Percentiles rank a stretch among this genome's conserved stretches.
phyloP scores from a whole-genome alignment of 2,329 filamentous ascomycete species.

The Gaeumannomyces sp. region DNA sequence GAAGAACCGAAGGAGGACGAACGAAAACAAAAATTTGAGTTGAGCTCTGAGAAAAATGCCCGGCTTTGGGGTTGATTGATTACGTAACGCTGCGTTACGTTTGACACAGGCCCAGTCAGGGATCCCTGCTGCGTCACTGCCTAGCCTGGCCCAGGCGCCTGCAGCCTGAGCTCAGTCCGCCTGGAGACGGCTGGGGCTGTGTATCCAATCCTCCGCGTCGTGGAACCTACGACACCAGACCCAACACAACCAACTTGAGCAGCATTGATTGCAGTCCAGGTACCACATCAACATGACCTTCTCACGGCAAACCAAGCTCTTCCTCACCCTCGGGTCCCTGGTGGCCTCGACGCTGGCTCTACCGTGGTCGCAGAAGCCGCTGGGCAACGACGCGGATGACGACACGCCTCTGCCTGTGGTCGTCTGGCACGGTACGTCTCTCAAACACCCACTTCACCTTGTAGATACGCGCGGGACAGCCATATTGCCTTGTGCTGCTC shows the following conservation, averaged over 20 bases:
- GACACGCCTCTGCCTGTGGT: slow-evolving; percentile 78
- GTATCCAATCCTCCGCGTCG: neutral
- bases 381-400: slow-evolving; percentile 26
- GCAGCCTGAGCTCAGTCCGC: neutral
- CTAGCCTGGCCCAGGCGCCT: neutral
- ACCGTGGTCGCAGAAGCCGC: slow-evolving; percentile 13
- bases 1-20: neutral
- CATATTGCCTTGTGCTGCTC: too few species aligned
- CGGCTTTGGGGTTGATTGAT: neutral
- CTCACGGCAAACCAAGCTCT: slow-evolving; percentile 19
- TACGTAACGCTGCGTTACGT: neutral
- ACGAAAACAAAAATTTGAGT: neutral
- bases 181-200: too few species aligned
- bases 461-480: neutral
- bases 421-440: slow-evolving; percentile 72
- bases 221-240: too few species aligned
- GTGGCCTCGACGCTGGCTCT: slow-evolving; percentile 27
- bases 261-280: slow-evolving; percentile 7
- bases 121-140: too few species aligned
- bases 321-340: slow-evolving; percentile 26
- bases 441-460: neutral
- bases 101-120: too few species aligned
- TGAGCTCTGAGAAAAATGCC: neutral
- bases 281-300: slow-evolving; percentile 21
- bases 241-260: neutral